A percentile compares a stretch with the other conserved stretches of the same genome.
phyloP scores from a whole-genome alignment of 2,329 filamentous ascomycete species.

The Zelopaecilomyces penicillatus region DNA sequence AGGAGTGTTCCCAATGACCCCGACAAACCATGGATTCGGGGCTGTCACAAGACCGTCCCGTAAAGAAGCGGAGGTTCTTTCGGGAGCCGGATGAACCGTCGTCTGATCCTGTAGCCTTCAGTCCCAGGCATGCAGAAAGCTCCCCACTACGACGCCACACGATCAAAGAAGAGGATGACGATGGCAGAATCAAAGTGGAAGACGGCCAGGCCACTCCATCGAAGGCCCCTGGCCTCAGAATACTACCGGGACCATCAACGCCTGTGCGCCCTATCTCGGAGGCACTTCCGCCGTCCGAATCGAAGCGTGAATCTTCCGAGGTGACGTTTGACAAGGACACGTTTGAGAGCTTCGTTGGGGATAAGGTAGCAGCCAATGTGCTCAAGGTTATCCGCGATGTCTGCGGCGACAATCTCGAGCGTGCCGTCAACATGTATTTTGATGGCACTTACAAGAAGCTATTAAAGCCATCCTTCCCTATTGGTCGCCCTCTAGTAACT shows the following conservation, averaged over 20 bases:
- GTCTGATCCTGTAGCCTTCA: slow-evolving; percentile 16
- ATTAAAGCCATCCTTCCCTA: slow-evolving; percentile 21
- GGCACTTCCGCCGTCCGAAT: not conserved
- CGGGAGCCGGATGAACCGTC: slow-evolving; percentile 23
- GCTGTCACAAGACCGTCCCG: slow-evolving; percentile 33
- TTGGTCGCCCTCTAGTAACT: slow-evolving; percentile 5
- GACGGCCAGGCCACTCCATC: slow-evolving; percentile 9
- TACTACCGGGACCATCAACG: not conserved
- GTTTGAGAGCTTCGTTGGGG: slow-evolving; percentile 53
- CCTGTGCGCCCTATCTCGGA: not conserved
- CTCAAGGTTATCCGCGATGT: slow-evolving; percentile 43
- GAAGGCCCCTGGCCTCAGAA: slow-evolving; percentile 11
- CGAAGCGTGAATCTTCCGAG: slow-evolving; percentile 12
- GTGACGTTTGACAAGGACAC: slow-evolving; percentile 46
- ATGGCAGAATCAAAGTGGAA: slow-evolving; percentile 10
- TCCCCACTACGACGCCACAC: slow-evolving; percentile 16
- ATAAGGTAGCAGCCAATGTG: slow-evolving; percentile 41
- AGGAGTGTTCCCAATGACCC: slow-evolving; percentile 1
- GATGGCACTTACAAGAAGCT: slow-evolving; percentile 57
- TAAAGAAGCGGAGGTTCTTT: slow-evolving; percentile 36
- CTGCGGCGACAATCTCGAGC: slow-evolving; percentile 51
- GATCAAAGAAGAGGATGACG: slow-evolving; percentile 6
- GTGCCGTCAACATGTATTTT: slow-evolving; percentile 61
- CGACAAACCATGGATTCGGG: slow-evolving; percentile 28
- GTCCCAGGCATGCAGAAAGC: slow-evolving; percentile 14